phyloP scores from a whole-genome alignment of 2,329 filamentous ascomycete genomes.

The Pseudocercospora ulei region DNA sequence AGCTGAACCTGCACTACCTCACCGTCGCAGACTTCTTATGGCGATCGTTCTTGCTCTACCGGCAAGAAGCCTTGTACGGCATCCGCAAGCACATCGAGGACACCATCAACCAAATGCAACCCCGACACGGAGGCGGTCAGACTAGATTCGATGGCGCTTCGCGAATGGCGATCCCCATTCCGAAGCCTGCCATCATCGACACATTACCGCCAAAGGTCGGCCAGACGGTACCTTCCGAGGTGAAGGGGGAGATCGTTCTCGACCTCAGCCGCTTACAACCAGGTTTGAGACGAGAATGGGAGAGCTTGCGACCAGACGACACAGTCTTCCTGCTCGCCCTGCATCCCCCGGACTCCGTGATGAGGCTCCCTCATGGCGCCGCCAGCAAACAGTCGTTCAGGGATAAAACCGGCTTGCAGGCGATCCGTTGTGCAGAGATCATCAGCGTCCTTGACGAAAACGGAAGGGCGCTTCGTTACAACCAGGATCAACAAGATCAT shows the following conservation, averaged over 20 bases:
- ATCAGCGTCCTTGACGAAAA: slow-evolving; percentile 79
- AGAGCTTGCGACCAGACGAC: slow-evolving; percentile 73
- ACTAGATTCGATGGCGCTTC: slow-evolving; percentile 71
- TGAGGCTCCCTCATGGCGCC: slow-evolving; percentile 47
- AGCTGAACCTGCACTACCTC: slow-evolving; percentile 89
- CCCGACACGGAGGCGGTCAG: slow-evolving; percentile 55
- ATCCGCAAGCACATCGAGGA: slow-evolving; percentile 86
- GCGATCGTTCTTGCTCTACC: slow-evolving; percentile 80
- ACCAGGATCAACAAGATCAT: slow-evolving; percentile 42
- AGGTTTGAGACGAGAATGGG: slow-evolving; percentile 75
- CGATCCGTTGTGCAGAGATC: slow-evolving; percentile 73
- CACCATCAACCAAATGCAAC: slow-evolving; percentile 66
- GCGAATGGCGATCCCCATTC: slow-evolving; percentile 81
- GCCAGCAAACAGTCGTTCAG: slow-evolving; percentile 45
- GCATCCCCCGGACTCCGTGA: slow-evolving; percentile 48
- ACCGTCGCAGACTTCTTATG: slow-evolving; percentile 95
- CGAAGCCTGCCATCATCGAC: slow-evolving; percentile 77
- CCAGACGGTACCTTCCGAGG: slow-evolving; percentile 60
- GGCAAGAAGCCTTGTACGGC: slow-evolving; percentile 85
- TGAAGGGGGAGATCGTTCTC: slow-evolving; percentile 75
- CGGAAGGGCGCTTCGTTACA: slow-evolving; percentile 60
- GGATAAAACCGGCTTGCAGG: slow-evolving; percentile 53
- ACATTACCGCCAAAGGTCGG: slow-evolving; percentile 75
- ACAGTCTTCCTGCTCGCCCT: slow-evolving; percentile 79
- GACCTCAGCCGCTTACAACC: slow-evolving; percentile 73